These are phyloP conservation scores for Coleophoma eucalyptorum DNA, from an alignment of 2,329 filamentous ascomycete genomes.

Conservation along the genomic window DNA sequence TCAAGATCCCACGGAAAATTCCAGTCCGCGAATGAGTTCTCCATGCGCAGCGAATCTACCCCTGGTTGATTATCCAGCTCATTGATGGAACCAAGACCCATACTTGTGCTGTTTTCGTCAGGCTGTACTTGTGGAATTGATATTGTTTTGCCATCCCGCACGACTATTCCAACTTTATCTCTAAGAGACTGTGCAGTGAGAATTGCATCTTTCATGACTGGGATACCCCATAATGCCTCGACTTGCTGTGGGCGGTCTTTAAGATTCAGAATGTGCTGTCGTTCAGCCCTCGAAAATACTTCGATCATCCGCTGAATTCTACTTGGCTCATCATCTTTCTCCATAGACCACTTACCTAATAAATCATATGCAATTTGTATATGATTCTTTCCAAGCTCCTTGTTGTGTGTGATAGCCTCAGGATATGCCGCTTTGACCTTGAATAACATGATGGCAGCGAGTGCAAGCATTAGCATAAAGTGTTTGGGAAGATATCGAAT, in stretches of 20 bases:
- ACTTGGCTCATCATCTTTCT: not conserved
- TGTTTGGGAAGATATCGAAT: not conserved
- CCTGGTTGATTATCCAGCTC: not conserved
- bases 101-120: not conserved
- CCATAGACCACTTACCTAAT: not conserved
- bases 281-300: not conserved
- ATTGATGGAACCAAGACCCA: not conserved
- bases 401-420: not conserved
- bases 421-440: not conserved
- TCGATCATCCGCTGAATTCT: not conserved
- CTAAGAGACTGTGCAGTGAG: not conserved
- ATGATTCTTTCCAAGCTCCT: not conserved
- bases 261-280: not conserved
- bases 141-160: not conserved
- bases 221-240: not conserved
- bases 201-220: not conserved
- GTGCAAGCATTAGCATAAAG: not conserved
- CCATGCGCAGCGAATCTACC: not conserved
- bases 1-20: constrained; percentile 8
- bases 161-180: not conserved
- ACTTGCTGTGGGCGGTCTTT: not conserved
- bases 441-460: not conserved
- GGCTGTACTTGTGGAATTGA: not conserved
- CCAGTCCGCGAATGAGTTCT: constrained; percentile 7
- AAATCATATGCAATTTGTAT: not conserved